Evolutionary conservation across 768 basidiomycete genomes (phyloP), one percentile per base, ranked within the genome.

Genomic region (Russula virescens): DNA sequence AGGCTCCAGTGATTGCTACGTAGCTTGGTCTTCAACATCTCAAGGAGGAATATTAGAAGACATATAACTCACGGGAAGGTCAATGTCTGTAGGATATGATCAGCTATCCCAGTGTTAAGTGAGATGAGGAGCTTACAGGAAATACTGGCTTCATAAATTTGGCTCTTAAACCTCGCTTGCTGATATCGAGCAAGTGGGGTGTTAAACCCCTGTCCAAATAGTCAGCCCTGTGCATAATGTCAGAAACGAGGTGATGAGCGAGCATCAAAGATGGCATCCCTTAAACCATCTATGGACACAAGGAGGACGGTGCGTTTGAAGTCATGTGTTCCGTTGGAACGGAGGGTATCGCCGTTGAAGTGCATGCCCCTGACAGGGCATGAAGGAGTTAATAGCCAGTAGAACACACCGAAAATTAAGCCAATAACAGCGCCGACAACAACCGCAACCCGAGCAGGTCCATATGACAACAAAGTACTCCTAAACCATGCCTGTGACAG

Each of bases 61-160:
- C 23, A 38, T 23, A 31, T 13, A 31, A 79, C 89, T 80, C 71
- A 92, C 85, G 94, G 94, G 69, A 96, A 96, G 2, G 94, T 96
- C 67, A 94, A 73, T 1, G 91, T 91, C 90, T 92, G 63, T 58
- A 40, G 10, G 46, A 55, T 40, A 34, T 50, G 31, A 51, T 67
- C 13, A 70, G 62, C 19, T n/a, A 34, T 21, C 2, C 57, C 23
- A 46, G 21, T 43, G 40, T 46, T 50, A 19, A 38, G 31, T n/a
- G 34, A 51, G 5, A 25, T 25, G 49, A 25, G 6, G 55, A 10
- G 71, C 86, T 68, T 64, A 91, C 91, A 6, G 94, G 94, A 67
- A 95, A 95, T 8, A 93, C 72, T n/a, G 94, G 90, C 52, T 80
- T 78, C 85, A 96, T 86, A 5, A 83, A 89, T 73, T 95, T 91